Base-by-base conservation (phyloP, 1,139 yeast species). In the Geotrichum cucujoidarum region DNA sequence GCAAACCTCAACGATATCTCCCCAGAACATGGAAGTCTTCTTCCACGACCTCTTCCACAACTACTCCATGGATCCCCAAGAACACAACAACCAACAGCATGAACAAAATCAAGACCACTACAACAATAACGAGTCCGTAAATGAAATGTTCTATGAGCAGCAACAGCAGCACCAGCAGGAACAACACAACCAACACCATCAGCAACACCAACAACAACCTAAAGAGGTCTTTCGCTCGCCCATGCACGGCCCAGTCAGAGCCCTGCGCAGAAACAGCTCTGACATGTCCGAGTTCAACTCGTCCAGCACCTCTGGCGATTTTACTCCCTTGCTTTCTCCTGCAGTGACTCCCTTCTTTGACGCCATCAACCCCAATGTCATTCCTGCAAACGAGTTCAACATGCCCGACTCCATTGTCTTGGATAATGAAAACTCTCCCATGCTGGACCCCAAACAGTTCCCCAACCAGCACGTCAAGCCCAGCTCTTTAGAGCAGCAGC, bases 311-410 rank as follows among this genome's bases (percentile, higher is more conserved):
- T 57, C 61, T 33, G 57, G 55, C 31, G 54, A 61, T 32, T 83
- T 80, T 63, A 84, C 94, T 0, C 94, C 95, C 0, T 69, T 85
- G 47, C 77, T 83, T 13, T 81, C 89, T 1, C 95, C 95, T 0
- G 83, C 84, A 3, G 81, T 77, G 17, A 79, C 86, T 1, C 89
- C 90, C 0, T 35, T 35, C 21, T 60, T 77, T 56, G 88, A 81
- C 16, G 48, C 66, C 1, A 54, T 66, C 49, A 51, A 53, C 38
- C 38, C 49, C 3, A 48, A 51, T 38, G 44, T 52, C n/a, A 45
- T 51, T 41, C 52, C 52, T 29, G 49, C 57, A 7, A 56, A 58
- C 3, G 68, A 62, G 30, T 60, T 62, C 40, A 49, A 56, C 18
- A 60, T 62, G 57, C 65, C 62, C 38, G 61, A 58, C 45, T 61